These are phyloP conservation scores for Tulasnella sp. DNA, from an alignment of 768 basidiomycete genomes.

Conservation along the genomic window DNA sequence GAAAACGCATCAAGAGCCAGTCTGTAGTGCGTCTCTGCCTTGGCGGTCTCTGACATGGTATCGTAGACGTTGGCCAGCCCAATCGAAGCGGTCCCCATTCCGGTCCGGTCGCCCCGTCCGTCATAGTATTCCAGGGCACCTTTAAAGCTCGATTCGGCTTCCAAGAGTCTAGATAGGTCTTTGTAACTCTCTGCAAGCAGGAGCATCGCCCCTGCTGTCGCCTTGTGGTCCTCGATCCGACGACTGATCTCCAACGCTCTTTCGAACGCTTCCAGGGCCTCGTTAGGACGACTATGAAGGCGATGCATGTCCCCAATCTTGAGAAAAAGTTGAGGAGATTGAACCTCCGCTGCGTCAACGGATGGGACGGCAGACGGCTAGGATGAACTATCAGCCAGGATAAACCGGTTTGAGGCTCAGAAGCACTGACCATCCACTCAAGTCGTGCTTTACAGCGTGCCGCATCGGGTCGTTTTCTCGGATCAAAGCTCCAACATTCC, in stretches of 20 bases:
- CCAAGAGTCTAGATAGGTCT: neutral
- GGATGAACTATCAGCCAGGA: neutral
- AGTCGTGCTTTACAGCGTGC: neutral
- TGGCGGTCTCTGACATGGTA: neutral
- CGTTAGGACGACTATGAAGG: neutral
- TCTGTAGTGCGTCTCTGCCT: neutral
- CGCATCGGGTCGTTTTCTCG: neutral
- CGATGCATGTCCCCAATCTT: neutral
- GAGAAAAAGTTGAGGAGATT: neutral
- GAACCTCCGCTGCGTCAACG: neutral
- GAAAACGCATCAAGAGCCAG: neutral
- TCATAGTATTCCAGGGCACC: neutral
- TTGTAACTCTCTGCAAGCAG: neutral
- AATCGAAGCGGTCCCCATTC: neutral
- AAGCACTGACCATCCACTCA: neutral
- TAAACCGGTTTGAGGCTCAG: too few species aligned
- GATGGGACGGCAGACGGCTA: neutral
- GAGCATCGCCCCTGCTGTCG: neutral
- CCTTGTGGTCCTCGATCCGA: neutral
- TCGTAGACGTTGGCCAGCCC: neutral
- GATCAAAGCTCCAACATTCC: neutral
- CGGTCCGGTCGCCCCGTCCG: neutral
- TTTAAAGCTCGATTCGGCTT: neutral
- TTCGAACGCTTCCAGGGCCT: neutral
- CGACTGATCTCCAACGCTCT: neutral